Evolutionary conservation across 306 rosid genomes (phyloP), one percentile per base, ranked within the genome.

Genomic region (Arachis stenosperma): DNA sequence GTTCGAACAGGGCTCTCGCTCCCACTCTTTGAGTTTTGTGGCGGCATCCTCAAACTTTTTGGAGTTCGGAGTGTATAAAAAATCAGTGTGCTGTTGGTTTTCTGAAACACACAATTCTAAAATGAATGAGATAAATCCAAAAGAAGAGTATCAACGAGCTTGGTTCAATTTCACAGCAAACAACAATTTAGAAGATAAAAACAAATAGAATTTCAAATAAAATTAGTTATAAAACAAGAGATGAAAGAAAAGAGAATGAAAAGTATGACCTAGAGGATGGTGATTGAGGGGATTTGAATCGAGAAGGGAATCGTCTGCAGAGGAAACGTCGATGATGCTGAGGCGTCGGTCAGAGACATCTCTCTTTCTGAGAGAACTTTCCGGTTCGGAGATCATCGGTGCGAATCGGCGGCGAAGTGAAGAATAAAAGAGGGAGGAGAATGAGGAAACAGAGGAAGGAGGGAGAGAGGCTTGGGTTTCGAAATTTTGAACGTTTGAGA

Each of bases 291-390:
- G 43, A 50, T 77, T 78, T 30, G 65, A 62, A 43, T 69, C 78
- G 80, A 92, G 68, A 51, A 94, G 98, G 4, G 97, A 94, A 81
- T 94, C 98, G 50, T 94, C 98, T 15, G 94, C 98, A 13, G 93
- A 85, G 0, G 92, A 87, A 62, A 94, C 72, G 55, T 94, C 98
- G 80, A 94, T 88, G 70, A 94, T 87, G 65, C 97, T 91, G 60
- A 91, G 98, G 22, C 97, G 92, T 27, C 93, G 84, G 42, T 65
- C 70, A 22, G 80, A 88, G 70, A 61, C 76, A 8, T 61, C 83
- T 40, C 30, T 64, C 54, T 65, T 81, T 50, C 67, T 57, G 39
- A 39, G 81, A 9, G 78, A 79, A 59, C 36, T 41, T 2, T 83
- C 85, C 70, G 86, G 80, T 47, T 61, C 71, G 10, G 71, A 81